Base-by-base conservation (phyloP, 352 stramenopile genomes). In the Hyaloperonospora brassicae region DNA sequence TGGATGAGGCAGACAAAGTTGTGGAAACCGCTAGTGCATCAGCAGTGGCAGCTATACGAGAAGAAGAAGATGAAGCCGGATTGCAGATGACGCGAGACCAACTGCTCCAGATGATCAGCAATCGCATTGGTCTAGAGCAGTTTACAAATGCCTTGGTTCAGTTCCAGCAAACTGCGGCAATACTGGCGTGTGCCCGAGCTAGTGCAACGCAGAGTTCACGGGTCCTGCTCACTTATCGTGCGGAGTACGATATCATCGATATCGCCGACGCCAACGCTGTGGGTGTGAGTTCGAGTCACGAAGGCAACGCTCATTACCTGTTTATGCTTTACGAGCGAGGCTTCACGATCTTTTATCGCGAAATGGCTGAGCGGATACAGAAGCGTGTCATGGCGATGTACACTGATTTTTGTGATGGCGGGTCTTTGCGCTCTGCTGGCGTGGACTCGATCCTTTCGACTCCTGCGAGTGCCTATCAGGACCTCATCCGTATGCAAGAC, bases 401-500 rank as follows among this genome's bases (percentile, higher is more conserved):
- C 55, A 82, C 70, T 39, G 58, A 66, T 24, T 56, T 62, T 10
- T 68, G 68, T 14, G 39, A 58, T 21, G 61, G 59, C 23, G 59
- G 66, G 12, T 44, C 53, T 40, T 22, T 41, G 22, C 36, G 43
- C 38, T 43, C 31, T 34, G 59, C 45, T 27, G 22, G 47, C 6
- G 44, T 52, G 6, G 50, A 67, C 23, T 54, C 59, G 14, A 51
- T 54, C 12, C 38, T 48, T 25, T 35, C 39, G 17, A 71, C 62
- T 47, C 62, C 74, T 11, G 64, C 79, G 9, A 57, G 63, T 27
- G 77, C 79, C 2, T 91, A 91, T 38, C 78, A 88, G 35, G 78
- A 91, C 47, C 67, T 91, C 24, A 91, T 91, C 50, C 77, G 81
- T 5, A 84, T 89, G 57, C 81, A 91, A 59, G 81, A 91, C 41